Percentiles rank a stretch among this genome's conserved stretches.
Evolutionary conservation across 306 rosid genomes (phyloP).

Genomic region (Betula pendula): DNA sequence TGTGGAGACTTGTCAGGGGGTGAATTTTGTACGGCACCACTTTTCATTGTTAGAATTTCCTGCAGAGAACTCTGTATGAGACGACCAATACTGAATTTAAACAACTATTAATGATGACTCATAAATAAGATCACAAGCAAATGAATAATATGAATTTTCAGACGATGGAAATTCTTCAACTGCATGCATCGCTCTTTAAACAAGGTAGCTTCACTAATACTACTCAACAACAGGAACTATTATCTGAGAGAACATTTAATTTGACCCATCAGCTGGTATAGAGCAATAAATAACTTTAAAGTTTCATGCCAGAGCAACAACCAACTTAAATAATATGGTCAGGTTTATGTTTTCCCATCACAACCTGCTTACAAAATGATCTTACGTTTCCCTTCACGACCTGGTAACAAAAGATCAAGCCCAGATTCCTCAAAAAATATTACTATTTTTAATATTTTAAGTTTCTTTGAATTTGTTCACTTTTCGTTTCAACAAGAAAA

Average conservation of each 20-base stretch:
- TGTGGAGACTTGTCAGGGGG: constrained; percentile 79
- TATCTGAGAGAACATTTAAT: background rate
- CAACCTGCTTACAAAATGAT: background rate
- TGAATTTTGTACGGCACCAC: constrained; percentile 91
- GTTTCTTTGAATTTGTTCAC: too few relatives aligned
- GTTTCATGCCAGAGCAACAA: background rate
- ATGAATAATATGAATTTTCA: background rate
- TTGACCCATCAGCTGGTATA: background rate
- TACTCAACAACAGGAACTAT: background rate
- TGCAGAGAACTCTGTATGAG: constrained; percentile 39
- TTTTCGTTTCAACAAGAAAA: too few relatives aligned
- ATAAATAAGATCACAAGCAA: background rate
- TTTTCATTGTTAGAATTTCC: constrained; percentile 75
- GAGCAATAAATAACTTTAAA: background rate
- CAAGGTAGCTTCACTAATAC: background rate
- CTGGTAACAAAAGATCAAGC: background rate
- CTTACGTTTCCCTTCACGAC: background rate
- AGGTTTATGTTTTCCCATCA: background rate
- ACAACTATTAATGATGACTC: background rate
- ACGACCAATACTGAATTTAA: background rate
- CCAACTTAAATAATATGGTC: background rate
- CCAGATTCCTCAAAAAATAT: too few relatives aligned
- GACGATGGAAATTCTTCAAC: background rate
- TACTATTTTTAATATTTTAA: too few relatives aligned
- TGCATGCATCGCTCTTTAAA: background rate